Percentiles rank a stretch among this genome's conserved stretches.
Evolutionary conservation across 2,329 filamentous ascomycete genomes (phyloP).

Genomic region (Paracamarosporium sp.): DNA sequence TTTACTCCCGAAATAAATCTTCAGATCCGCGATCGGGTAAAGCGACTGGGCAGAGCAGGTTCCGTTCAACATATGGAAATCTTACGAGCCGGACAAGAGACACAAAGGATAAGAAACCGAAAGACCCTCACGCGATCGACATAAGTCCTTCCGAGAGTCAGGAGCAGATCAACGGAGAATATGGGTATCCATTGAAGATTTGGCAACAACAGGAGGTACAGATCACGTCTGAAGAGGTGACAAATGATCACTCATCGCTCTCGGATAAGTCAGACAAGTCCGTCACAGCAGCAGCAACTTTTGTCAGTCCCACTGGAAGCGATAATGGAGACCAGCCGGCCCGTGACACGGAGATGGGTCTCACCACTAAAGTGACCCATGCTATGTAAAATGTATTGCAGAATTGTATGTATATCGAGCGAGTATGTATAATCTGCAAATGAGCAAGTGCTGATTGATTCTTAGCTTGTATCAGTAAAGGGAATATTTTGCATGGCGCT

Average conservation of each 20-base stretch:
- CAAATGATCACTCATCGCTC: not conserved
- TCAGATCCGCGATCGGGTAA: constrained; percentile 2
- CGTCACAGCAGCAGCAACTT: not conserved
- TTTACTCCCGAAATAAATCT: constrained; percentile 13
- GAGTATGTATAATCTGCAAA: not conserved
- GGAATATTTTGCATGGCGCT: not conserved
- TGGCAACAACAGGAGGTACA: constrained; percentile 8
- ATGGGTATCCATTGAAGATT: constrained; percentile 8
- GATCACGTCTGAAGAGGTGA: constrained; percentile 5
- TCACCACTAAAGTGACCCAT: not conserved
- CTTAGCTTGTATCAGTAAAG: not conserved
- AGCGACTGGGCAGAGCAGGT: not conserved
- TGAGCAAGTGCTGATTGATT: not conserved
- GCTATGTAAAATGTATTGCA: not conserved
- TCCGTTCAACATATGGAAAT: constrained; percentile 9
- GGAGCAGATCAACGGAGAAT: constrained; percentile 8
- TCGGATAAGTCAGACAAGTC: constrained; percentile 5
- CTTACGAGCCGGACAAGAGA: constrained; percentile 5
- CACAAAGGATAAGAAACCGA: not conserved
- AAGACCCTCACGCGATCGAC: constrained; percentile 9
- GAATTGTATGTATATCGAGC: not conserved
- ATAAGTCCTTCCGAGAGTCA: constrained; percentile 13
- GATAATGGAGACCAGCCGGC: not conserved
- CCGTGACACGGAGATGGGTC: not conserved
- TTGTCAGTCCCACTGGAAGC: constrained; percentile 1